Conservation (phyloP, 2,329 filamentous ascomycete genomes). For the Botryosphaeria dothidea region DNA sequence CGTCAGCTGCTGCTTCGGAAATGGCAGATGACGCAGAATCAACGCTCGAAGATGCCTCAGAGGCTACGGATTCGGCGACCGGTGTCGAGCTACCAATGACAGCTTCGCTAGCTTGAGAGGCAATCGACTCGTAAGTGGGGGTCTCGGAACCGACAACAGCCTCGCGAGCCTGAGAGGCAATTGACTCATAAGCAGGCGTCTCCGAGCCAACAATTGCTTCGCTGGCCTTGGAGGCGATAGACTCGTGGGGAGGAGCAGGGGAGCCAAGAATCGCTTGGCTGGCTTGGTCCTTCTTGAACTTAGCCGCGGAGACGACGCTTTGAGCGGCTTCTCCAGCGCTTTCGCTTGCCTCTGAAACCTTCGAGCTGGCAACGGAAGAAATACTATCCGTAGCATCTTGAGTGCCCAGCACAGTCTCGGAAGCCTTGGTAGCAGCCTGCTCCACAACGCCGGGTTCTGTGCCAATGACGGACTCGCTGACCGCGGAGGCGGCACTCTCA, state of each 20-base stretch:
- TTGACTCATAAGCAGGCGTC: slow-evolving; percentile 46
- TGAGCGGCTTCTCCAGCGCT: slow-evolving; percentile 20
- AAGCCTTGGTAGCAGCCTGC: slow-evolving; percentile 37
- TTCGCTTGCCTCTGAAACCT: slow-evolving; percentile 23
- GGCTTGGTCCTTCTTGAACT: slow-evolving; percentile 25
- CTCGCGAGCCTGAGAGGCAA: slow-evolving; percentile 48
- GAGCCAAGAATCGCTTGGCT: slow-evolving; percentile 27
- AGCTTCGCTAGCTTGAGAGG: slow-evolving; percentile 19
- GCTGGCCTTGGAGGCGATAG: slow-evolving; percentile 43
- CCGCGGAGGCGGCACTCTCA: slow-evolving; percentile 27
- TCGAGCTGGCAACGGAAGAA: slow-evolving; percentile 33
- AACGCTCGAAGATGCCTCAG: slow-evolving; percentile 21
- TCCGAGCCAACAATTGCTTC: slow-evolving; percentile 47
- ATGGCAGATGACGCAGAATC: slow-evolving; percentile 25
- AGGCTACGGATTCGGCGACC: slow-evolving; percentile 18
- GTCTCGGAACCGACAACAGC: slow-evolving; percentile 50
- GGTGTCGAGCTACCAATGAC: slow-evolving; percentile 24
- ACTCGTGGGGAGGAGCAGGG: slow-evolving; percentile 21
- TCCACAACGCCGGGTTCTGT: slow-evolving; percentile 29
- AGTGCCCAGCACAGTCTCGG: slow-evolving; percentile 27
- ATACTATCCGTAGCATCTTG: slow-evolving; percentile 30
- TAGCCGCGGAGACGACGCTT: slow-evolving; percentile 26
- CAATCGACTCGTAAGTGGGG: slow-evolving; percentile 46
- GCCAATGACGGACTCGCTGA: slow-evolving; percentile 27
- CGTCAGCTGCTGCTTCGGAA: slow-evolving; percentile 25